Conservation (phyloP, 495 filamentous ascomycete genomes). For the Annulohypoxylon maeteangense region DNA sequence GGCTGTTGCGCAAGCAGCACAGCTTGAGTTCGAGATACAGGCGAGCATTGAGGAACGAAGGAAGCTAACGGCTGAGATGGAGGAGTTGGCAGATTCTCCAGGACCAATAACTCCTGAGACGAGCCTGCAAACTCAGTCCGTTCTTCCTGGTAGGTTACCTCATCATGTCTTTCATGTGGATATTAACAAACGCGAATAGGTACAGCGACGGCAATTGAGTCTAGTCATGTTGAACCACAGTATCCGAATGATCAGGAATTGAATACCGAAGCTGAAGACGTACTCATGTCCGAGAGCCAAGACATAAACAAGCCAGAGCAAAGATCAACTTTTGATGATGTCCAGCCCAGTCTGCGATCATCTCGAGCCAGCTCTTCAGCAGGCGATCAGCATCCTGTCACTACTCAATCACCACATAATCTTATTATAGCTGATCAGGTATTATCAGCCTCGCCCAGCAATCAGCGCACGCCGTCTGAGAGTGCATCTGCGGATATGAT, state of each 20-base stretch:
- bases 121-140: constrained; percentile 36
- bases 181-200: constrained; percentile 18
- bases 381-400: background rate
- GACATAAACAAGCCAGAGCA: constrained; percentile 5
- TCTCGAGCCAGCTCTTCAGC: background rate
- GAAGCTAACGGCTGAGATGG: constrained; percentile 66
- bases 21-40: constrained; percentile 68
- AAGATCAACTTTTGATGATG: background rate
- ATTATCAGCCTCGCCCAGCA: background rate
- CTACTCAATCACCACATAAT: background rate
- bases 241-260: background rate
- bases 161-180: background rate
- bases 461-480: background rate
- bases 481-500: background rate
- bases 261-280: constrained; percentile 5
- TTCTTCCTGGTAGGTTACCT: constrained; percentile 13
- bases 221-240: constrained; percentile 13
- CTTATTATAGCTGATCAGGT: background rate
- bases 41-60: constrained; percentile 55
- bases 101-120: constrained; percentile 44
- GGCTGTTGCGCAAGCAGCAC: constrained; percentile 66
- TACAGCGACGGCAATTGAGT: background rate
- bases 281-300: constrained; percentile 15
- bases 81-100: constrained; percentile 59
- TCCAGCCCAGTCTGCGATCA: background rate